Evolutionary conservation across 2,329 filamentous ascomycete genomes (phyloP).

Genomic region (Calonectria honghensis): DNA sequence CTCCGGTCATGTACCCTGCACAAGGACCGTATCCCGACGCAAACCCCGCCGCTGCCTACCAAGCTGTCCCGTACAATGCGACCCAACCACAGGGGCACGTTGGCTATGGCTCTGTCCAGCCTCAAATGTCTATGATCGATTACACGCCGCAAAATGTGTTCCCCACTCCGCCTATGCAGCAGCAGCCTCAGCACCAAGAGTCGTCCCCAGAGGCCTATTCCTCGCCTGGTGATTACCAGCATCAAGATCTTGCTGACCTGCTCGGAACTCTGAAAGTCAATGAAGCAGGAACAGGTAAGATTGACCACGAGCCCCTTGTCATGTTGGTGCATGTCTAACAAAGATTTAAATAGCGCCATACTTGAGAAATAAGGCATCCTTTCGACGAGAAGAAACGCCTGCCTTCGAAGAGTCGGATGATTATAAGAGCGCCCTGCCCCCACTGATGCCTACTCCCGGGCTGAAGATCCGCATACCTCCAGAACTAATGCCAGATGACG

Average conservation of each 20-base stretch:
- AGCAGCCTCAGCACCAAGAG: conserved; percentile 52
- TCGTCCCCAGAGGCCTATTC: conserved; percentile 72
- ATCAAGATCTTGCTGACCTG: conserved; percentile 85
- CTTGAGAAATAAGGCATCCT: conserved; percentile 78
- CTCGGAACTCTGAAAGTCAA: conserved; percentile 92
- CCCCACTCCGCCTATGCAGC: conserved; percentile 69
- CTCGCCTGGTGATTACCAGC: conserved; percentile 76
- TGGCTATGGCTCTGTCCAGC: conserved; percentile 71
- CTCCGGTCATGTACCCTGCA: conserved; percentile 67
- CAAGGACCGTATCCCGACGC: conserved; percentile 70
- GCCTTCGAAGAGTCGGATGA: conserved; percentile 84
- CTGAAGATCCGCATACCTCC: conserved; percentile 90
- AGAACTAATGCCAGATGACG: conserved; percentile 93
- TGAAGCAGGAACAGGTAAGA: conserved; percentile 87
- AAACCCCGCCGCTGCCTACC: conserved; percentile 65
- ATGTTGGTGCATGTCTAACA: conserved; percentile 43
- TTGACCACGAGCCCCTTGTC: not conserved
- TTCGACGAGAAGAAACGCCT: conserved; percentile 74
- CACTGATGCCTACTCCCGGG: conserved; percentile 80
- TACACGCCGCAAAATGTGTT: conserved; percentile 72
- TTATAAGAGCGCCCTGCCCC: conserved; percentile 81
- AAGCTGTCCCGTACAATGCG: conserved; percentile 68
- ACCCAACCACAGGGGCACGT: conserved; percentile 67
- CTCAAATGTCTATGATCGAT: conserved; percentile 70
- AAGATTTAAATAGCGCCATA: conserved; percentile 80